Base-by-base conservation (phyloP, 257 asterid genomes). In the Ajuga chamaepitys region DNA sequence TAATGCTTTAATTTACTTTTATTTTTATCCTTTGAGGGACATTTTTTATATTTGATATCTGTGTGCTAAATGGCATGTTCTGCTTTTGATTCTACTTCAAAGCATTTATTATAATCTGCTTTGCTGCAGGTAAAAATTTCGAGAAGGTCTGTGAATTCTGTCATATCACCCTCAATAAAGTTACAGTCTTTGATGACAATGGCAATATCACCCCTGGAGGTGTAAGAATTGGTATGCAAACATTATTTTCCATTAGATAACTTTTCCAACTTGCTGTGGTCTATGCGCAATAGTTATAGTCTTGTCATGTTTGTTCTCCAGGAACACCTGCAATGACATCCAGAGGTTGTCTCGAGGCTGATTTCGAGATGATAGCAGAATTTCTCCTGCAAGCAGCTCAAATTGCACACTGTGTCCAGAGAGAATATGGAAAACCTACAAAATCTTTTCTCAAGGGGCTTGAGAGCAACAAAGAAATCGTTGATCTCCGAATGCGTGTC, bases 311-410 rank as follows among this genome's bases (percentile, higher is more conserved):
- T 45, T 26, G 13, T 60, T 24, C 21, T 66, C 38, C 77, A 88
- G 94, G 95, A 54, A 89, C 95, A 58, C 89, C 97, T 72, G 95
- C 97, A 71, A 87, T 87, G 95, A 89, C 97, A 22, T 71, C 97
- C 59, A 84, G 89, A 78, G 95, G 97, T 62, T 89, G 97, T 72
- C 53, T 83, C 4, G 97, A 87, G 85, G 64, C 67, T 54, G 95
- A 89, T 75, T 87, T 87, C 34, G 97, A 85, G 77, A 75, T 66
- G 14, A 83, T 89, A 42, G 89, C 95, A 2, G 95, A 89, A 16
- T 83, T 83, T 78, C 95, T 89, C 34, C 72, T 82, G 46, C 78
- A 71, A 81, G 97, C 89, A 63, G 87, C 85, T 8, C 88, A 87
- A 16, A 85, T 87, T 60, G 81, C 95, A 26, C 74, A 85, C 56